These are phyloP conservation scores for Candida insectorum DNA, from an alignment of 805 yeast genomes.

Conservation along the genomic window DNA sequence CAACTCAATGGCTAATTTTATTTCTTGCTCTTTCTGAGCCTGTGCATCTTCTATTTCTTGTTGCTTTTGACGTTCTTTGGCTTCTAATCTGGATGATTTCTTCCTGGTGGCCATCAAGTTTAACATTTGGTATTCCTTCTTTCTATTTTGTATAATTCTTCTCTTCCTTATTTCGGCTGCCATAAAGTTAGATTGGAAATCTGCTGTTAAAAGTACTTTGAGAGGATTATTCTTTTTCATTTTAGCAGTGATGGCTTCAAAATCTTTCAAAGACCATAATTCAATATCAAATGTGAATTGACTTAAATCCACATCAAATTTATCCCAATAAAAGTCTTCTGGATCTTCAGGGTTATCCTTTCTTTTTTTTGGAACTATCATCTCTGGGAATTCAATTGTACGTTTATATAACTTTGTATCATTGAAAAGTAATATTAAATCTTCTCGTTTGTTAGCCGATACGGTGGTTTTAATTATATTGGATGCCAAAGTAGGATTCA, in stretches of 20 bases:
- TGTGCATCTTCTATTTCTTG: slow-evolving; percentile 50
- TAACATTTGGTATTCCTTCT: slow-evolving; percentile 62
- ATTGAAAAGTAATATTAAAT: slow-evolving; percentile 42
- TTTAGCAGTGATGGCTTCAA: slow-evolving; percentile 18
- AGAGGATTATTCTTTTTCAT: slow-evolving; percentile 15
- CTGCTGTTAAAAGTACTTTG: slow-evolving; percentile 3
- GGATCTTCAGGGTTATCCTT: slow-evolving; percentile 32
- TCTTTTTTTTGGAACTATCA: slow-evolving; percentile 34
- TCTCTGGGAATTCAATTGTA: slow-evolving; percentile 18
- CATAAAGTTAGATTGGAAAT: slow-evolving; percentile 8
- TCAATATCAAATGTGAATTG: slow-evolving; percentile 27
- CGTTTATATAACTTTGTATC: slow-evolving; percentile 51
- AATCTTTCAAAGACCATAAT: slow-evolving; percentile 28
- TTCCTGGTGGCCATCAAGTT: slow-evolving; percentile 65
- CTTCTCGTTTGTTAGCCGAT: slow-evolving; percentile 15
- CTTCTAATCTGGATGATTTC: slow-evolving; percentile 70
- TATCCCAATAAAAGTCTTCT: slow-evolving; percentile 21
- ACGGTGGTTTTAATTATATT: slow-evolving; percentile 9
- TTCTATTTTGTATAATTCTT: slow-evolving; percentile 50
- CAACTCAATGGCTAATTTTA: slow-evolving; percentile 38
- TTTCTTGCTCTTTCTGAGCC: slow-evolving; percentile 37
- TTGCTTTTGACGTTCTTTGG: slow-evolving; percentile 47
- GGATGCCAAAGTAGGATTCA: slow-evolving; percentile 15
- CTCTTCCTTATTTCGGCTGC: slow-evolving; percentile 49
- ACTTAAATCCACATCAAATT: slow-evolving; percentile 26